Conservation (phyloP, 2,329 filamentous ascomycete species). For the Hypoxylon sp. region DNA sequence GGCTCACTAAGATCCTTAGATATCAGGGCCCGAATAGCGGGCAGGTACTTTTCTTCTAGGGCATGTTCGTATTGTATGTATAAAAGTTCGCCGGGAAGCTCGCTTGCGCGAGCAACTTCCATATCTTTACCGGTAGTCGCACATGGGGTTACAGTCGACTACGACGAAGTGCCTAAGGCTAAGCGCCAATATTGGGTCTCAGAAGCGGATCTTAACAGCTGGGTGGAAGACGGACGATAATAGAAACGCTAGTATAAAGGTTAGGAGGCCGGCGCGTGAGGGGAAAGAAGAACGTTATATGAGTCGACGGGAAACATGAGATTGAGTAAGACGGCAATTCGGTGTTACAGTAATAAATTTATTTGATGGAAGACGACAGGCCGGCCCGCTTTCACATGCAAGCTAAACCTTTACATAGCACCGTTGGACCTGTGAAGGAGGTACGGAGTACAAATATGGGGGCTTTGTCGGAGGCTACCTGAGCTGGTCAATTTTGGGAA, state of each 20-base stretch:
- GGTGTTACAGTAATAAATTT: slow-evolving; percentile 36
- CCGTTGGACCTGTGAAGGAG: slow-evolving; percentile 14
- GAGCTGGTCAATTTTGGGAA: slow-evolving; percentile 16
- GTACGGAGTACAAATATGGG: slow-evolving; percentile 21
- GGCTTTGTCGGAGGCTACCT: slow-evolving; percentile 20
- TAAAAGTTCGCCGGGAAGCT: slow-evolving; percentile 64
- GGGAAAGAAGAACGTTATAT: not conserved
- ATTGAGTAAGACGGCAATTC: slow-evolving; percentile 34
- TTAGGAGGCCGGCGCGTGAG: not conserved
- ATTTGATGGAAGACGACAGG: slow-evolving; percentile 3
- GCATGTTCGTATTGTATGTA: slow-evolving; percentile 75
- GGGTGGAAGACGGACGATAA: not conserved
- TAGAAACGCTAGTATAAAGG: not conserved
- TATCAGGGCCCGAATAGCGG: slow-evolving; percentile 91
- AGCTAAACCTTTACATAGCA: slow-evolving; percentile 23
- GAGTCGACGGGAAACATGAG: not conserved
- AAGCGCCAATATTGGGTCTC: slow-evolving; percentile 18
- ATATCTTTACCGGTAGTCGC: slow-evolving; percentile 49
- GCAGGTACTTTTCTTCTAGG: slow-evolving; percentile 76
- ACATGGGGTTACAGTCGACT: slow-evolving; percentile 24
- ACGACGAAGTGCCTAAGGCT: slow-evolving; percentile 9
- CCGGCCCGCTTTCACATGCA: slow-evolving; percentile 48
- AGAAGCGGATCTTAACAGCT: slow-evolving; percentile 4
- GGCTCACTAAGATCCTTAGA: slow-evolving; percentile 97
- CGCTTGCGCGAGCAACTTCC: slow-evolving; percentile 54